These are phyloP conservation scores for Emergomyces orientalis DNA, from an alignment of 2,329 filamentous ascomycete species.

Conservation along the genomic window DNA sequence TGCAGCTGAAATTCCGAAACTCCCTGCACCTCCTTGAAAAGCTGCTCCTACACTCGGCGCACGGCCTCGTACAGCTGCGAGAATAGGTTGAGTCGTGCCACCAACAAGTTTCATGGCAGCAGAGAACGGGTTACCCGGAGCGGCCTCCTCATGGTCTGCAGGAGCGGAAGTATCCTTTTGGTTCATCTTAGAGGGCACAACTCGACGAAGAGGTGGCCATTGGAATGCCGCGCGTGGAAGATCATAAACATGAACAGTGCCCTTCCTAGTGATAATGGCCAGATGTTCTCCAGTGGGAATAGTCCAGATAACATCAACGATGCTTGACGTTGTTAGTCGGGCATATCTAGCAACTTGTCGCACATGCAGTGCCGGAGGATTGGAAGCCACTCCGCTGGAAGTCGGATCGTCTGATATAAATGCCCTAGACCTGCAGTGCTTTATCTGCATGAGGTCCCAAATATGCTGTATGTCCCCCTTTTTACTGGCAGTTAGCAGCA, in stretches of 20 bases:
- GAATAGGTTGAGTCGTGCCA: constrained; percentile 50
- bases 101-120: constrained; percentile 62
- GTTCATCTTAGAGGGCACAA: constrained; percentile 36
- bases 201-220: constrained; percentile 63
- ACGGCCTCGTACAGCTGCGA: constrained; percentile 55
- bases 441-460: constrained; percentile 43
- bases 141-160: constrained; percentile 39
- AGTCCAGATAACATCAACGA: constrained; percentile 85
- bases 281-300: constrained; percentile 70
- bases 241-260: constrained; percentile 89
- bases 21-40: constrained; percentile 33
- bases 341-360: constrained; percentile 82
- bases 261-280: constrained; percentile 84
- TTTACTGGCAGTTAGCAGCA: constrained; percentile 39
- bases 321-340: constrained; percentile 80
- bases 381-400: constrained; percentile 18
- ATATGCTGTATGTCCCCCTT: constrained; percentile 44
- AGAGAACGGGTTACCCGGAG: constrained; percentile 45
- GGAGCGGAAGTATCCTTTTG: constrained; percentile 34
- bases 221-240: constrained; percentile 72
- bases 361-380: constrained; percentile 39
- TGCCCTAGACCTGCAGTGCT: constrained; percentile 32
- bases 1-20: constrained; percentile 39
- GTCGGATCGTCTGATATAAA: constrained; percentile 31
- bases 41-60: constrained; percentile 39